phyloP scores from a whole-genome alignment of 495 filamentous ascomycete species.

The Lasiosphaeria ovina region DNA sequence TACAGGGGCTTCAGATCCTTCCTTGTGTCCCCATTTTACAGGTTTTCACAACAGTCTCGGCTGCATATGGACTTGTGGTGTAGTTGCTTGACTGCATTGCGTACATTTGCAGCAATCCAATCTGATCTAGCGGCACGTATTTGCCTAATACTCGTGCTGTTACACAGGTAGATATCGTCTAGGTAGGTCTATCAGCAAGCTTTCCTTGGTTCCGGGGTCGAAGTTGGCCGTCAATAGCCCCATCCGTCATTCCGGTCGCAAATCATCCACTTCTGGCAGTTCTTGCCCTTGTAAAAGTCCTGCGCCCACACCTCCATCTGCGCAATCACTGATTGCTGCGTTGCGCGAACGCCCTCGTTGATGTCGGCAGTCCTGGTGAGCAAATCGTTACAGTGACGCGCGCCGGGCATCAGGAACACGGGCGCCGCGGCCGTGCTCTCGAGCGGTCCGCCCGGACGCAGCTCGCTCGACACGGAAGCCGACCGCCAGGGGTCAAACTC shows the following conservation, averaged over 20 bases:
- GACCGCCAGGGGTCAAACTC: conserved; percentile 61
- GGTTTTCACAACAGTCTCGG: too few species aligned
- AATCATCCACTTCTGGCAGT: too few species aligned
- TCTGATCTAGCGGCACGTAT: too few species aligned
- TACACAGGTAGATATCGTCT: too few species aligned
- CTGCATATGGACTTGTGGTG: too few species aligned
- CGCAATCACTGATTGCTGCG: conserved; percentile 42
- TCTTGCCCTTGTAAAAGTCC: conserved; percentile 38
- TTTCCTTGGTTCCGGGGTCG: too few species aligned
- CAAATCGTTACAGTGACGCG: conserved; percentile 53
- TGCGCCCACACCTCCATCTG: conserved; percentile 50
- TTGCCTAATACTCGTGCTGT: too few species aligned
- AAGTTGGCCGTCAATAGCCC: neutral
- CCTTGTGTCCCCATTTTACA: too few species aligned
- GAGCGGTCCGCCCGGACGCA: conserved; percentile 56
- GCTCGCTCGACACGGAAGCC: conserved; percentile 49
- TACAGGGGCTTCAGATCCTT: too few species aligned
- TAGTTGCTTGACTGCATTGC: too few species aligned
- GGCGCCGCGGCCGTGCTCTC: conserved; percentile 41
- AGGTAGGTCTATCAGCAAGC: too few species aligned
- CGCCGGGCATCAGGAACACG: conserved; percentile 52
- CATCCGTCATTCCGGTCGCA: neutral
- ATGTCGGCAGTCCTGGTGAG: conserved; percentile 35
- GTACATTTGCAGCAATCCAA: too few species aligned
- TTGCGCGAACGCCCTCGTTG: conserved; percentile 28